Base-by-base conservation (phyloP, 345 rosid genomes). In the Rhodamnia argentea region DNA sequence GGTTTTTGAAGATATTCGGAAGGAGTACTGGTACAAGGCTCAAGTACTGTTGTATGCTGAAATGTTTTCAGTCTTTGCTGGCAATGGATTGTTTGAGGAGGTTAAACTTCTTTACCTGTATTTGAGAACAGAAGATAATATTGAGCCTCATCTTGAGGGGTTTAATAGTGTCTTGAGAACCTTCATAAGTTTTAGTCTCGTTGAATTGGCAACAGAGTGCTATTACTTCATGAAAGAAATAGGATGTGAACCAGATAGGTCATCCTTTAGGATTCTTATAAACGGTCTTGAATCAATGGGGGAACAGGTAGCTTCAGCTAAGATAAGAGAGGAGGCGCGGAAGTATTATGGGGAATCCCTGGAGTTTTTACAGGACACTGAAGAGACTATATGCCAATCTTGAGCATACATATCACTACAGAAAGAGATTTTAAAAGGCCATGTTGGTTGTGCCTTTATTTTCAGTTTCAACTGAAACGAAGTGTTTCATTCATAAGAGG, bases 1-100 rank as follows among this genome's bases (percentile, higher is more conserved):
- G 98, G 98, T 94, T 81, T 96, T 93, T n/a, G 93, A 91, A 86
- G 95, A 95, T 85, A 89, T 95, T 85, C 91, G 93, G 70, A 92
- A 86, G 84, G 99, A 96, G 92, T 81, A 88, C 64, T 95, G 98
- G 98, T 95, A 94, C 86, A 93, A 92, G 89, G 94, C 97, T 47
- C 94, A 90, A 85, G 91, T 93, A n/a, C 86, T 90, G 27, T 52
- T 90, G 50, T 93, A 95, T 85, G 87, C 93, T 64, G 95, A 96
- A 56, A 92, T 94, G 90, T 89, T 94, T 76, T 32, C 87, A 37
- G 93, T 87, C 13, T 87, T 96, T 85, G 94, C 93, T 85, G 87
- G 89, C 82, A 89, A 92, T 85, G 93, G 90, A 56, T 89, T 93
- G 89, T 29, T 92, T 8, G 91, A 93, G 56, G 89, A 93, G 82